Evolutionary conservation across 2,329 filamentous ascomycete species (phyloP).

Genomic region (Colletotrichum musae): DNA sequence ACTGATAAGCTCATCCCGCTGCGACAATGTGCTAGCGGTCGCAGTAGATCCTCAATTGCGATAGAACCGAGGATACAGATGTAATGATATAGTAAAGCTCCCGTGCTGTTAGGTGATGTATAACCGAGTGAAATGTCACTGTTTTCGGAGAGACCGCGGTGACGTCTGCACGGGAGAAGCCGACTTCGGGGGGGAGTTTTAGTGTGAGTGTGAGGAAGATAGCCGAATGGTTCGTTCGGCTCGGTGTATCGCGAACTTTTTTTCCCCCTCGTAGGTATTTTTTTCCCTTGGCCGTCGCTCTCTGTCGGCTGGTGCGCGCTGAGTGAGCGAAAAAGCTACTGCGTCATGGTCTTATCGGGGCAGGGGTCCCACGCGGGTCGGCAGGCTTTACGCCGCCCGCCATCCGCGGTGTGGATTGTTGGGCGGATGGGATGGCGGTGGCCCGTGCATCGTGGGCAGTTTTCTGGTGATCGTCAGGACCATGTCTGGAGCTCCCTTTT

Average conservation of each 20-base stretch:
- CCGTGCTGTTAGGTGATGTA: no score
- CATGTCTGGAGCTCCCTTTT: conserved; percentile 6
- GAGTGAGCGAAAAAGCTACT: conserved; percentile 15
- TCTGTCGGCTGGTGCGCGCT: conserved; percentile 19
- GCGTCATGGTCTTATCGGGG: conserved; percentile 30
- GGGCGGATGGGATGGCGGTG: conserved; percentile 4
- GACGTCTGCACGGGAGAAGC: conserved; percentile 28
- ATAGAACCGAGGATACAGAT: neutral
- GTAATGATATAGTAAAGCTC: no score
- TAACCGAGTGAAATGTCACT: conserved; percentile 20
- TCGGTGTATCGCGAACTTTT: conserved; percentile 40
- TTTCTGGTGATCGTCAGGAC: conserved; percentile 19
- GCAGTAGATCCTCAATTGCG: conserved; percentile 12
- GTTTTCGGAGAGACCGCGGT: neutral
- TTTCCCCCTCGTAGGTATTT: neutral
- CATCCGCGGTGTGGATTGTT: neutral
- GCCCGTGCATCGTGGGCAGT: conserved; percentile 18
- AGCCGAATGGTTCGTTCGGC: conserved; percentile 31
- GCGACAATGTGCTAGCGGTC: conserved; percentile 19
- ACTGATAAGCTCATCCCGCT: conserved; percentile 30
- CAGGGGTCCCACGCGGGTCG: conserved; percentile 36
- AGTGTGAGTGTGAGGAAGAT: conserved; percentile 12
- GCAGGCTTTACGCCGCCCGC: conserved; percentile 28
- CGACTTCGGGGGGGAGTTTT: conserved; percentile 27
- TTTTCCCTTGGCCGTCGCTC: conserved; percentile 20